These are phyloP conservation scores for Blastomyces emzantsi DNA, from an alignment of 2,329 filamentous ascomycete genomes.

Conservation along the genomic window DNA sequence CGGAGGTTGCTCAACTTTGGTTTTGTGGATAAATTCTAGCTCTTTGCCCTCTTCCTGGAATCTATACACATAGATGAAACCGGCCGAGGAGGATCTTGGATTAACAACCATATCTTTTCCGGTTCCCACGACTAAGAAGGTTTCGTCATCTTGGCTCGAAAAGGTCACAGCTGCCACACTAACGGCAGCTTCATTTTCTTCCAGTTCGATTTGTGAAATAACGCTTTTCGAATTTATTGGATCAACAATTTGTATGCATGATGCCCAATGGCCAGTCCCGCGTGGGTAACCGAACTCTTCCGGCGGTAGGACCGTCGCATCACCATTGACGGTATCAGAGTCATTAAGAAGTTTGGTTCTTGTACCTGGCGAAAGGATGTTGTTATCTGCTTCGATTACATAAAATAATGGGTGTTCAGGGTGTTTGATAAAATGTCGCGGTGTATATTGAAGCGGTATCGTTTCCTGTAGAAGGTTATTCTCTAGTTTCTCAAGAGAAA, in stretches of 20 bases:
- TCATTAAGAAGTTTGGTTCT: conserved; percentile 66
- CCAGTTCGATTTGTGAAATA: conserved; percentile 68
- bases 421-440: conserved; percentile 76
- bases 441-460: conserved; percentile 81
- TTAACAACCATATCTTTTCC: conserved; percentile 79
- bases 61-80: conserved; percentile 86
- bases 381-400: conserved; percentile 87
- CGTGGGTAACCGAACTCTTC: conserved; percentile 84
- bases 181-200: conserved; percentile 84
- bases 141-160: conserved; percentile 76
- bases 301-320: conserved; percentile 60
- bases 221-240: conserved; percentile 66
- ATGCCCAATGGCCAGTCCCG: conserved; percentile 82
- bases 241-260: conserved; percentile 87
- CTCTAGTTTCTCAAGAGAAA: conserved; percentile 76
- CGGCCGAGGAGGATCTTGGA: conserved; percentile 64
- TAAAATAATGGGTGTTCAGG: conserved; percentile 87
- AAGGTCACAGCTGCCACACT: conserved; percentile 80
- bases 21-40: conserved; percentile 94
- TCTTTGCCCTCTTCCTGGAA: conserved; percentile 80
- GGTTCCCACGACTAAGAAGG: conserved; percentile 88
- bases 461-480: conserved; percentile 81
- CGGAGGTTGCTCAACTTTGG: conserved; percentile 79
- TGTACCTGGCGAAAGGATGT: conserved; percentile 73
- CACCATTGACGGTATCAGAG: conserved; percentile 60